Evolutionary conservation across 164 flowering plant species (phyloP), one percentile per base, ranked within the genome.

Genomic region (Magnolia sinica): DNA sequence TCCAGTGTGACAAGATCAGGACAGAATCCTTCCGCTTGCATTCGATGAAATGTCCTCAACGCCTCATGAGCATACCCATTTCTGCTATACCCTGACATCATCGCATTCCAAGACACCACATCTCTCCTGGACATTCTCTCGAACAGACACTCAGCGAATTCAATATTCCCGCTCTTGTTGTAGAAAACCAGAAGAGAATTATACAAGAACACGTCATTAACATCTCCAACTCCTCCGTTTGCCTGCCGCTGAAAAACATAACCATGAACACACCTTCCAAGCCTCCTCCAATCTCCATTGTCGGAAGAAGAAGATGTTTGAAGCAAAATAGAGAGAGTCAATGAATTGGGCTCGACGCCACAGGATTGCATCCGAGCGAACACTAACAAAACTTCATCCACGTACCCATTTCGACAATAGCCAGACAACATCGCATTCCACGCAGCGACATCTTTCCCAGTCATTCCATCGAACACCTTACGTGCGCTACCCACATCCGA

Each of bases 41-140:
- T 50, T n/a, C 7, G 11, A n/a, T 55, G 31, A 76, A 68, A 76
- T 23, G 27, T 29, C 8, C 18, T 13, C 65, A 76, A 52, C 14
- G 78, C 78, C 78, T 55, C 66, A 8, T 31, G 31, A 29, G 51
- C 52, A n/a, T 1, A 67, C 67, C 78, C 78, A 76, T 68, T 76
- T 52, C 11, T 72, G 9, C 8, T 19, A 67, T 76, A 76, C 18
- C 78, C 78, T 20, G 27, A 51, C 4, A 69, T 68, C 73, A 76
- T 68, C 51, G 55, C 66, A 69, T 76, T 76, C 78, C 78, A 76
- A 11, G 78, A 76, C 22, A 76, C 78, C 78, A 76, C 68, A 69
- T 76, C 78, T 59, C 64, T 76, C 9, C 27, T 27, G 18, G 52
- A 51, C 78, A 69, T 76, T 31, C 50, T 16, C 51, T 68, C 29